Percentiles rank a stretch among this genome's conserved stretches.
These are phyloP conservation scores for Clarkia xantiana DNA, from an alignment of 345 rosid genomes.

Conservation along the genomic window DNA sequence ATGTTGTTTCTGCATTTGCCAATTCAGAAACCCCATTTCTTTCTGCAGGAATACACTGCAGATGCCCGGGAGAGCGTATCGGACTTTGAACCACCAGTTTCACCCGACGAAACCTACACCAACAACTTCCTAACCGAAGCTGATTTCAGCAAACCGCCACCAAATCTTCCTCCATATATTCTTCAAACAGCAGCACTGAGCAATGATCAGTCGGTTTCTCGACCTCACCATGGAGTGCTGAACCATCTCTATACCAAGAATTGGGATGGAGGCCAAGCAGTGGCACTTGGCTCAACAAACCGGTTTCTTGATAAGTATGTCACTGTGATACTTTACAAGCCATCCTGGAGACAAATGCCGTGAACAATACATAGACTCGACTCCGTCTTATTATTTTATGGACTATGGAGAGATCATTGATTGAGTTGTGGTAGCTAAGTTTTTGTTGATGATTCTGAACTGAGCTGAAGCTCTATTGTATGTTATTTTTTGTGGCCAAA, in stretches of 20 bases:
- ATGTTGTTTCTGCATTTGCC: not conserved
- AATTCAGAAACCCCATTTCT: not conserved
- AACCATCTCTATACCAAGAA: slow-evolving; percentile 8
- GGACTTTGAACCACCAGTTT: slow-evolving; percentile 38
- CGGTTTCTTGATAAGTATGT: slow-evolving; percentile 13
- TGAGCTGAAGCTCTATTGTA: too few relatives aligned
- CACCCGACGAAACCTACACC: slow-evolving; percentile 44
- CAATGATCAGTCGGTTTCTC: slow-evolving; percentile 11
- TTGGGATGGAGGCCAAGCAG: slow-evolving; percentile 5
- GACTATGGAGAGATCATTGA: too few relatives aligned
- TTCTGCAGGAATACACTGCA: slow-evolving; percentile 24
- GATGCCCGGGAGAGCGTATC: slow-evolving; percentile 26
- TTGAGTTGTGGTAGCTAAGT: too few relatives aligned
- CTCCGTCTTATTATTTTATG: not conserved
- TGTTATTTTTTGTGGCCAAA: too few relatives aligned
- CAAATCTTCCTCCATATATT: slow-evolving; percentile 46
- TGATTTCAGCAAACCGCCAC: slow-evolving; percentile 44
- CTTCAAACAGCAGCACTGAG: slow-evolving; percentile 8
- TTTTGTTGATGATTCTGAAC: too few relatives aligned
- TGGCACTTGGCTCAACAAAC: slow-evolving; percentile 10
- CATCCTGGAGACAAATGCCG: slow-evolving; percentile 8
- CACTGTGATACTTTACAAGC: slow-evolving; percentile 15
- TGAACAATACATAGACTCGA: not conserved
- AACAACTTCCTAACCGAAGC: slow-evolving; percentile 15
- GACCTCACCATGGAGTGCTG: slow-evolving; percentile 20